Percentiles rank a stretch among this genome's conserved stretches.
phyloP scores from a whole-genome alignment of 2,329 filamentous ascomycete genomes.

The Aspergillus quadricinctus region DNA sequence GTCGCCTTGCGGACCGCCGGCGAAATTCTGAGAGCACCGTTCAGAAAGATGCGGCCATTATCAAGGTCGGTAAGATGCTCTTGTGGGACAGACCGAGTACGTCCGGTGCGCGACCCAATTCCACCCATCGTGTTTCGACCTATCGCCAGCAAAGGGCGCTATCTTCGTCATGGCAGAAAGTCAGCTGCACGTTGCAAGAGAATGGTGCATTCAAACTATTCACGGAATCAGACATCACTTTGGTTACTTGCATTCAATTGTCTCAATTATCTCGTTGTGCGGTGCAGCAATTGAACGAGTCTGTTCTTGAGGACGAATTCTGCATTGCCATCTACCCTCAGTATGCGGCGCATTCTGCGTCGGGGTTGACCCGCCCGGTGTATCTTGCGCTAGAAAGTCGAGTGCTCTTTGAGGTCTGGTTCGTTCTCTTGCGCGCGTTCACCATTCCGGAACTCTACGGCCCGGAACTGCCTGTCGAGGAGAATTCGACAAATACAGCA shows the following conservation, averaged over 20 bases:
- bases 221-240: conserved; percentile 74
- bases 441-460: conserved; percentile 88
- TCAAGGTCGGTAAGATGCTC: conserved; percentile 89
- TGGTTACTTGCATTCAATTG: conserved; percentile 79
- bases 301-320: conserved; percentile 86
- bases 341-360: conserved; percentile 70
- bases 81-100: conserved; percentile 76
- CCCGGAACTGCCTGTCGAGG: conserved; percentile 41
- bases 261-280: conserved; percentile 85
- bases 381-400: conserved; percentile 84
- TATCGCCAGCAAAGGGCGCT: conserved; percentile 55
- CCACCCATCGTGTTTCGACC: conserved; percentile 45
- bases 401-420: conserved; percentile 96
- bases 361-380: conserved; percentile 77
- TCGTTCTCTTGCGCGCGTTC: conserved; percentile 84
- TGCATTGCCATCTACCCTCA: conserved; percentile 95
- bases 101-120: conserved; percentile 33
- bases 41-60: conserved; percentile 73
- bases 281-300: conserved; percentile 83
- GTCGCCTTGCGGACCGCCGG: conserved; percentile 40
- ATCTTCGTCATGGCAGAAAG: conserved; percentile 71
- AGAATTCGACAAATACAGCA: conserved; percentile 42
- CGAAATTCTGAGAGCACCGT: conserved; percentile 46
- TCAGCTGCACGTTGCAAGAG: conserved; percentile 90
- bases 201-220: conserved; percentile 92